Evolutionary conservation across 768 basidiomycete species (phyloP).

Genomic region (Boletus subcaerulescens): DNA sequence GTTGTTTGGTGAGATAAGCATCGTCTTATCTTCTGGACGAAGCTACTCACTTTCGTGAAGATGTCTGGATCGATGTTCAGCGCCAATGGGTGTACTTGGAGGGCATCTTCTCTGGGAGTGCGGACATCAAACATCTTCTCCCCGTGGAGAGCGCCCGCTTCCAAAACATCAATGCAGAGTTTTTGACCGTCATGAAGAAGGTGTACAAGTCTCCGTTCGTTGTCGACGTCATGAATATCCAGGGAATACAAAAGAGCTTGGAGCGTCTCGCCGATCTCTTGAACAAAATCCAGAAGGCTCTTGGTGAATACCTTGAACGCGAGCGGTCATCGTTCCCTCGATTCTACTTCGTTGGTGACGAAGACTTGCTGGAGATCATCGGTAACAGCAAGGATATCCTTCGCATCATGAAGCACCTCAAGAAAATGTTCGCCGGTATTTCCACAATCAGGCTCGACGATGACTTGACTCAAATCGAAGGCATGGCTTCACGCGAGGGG

Average conservation of each 20-base stretch:
- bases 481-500: slow-evolving; percentile 94
- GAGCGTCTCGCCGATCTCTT: slow-evolving; percentile 95
- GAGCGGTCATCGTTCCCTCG: slow-evolving; percentile 98
- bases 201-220: slow-evolving; percentile 99
- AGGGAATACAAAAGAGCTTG: slow-evolving; percentile 93
- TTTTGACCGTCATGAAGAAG: slow-evolving; percentile 98
- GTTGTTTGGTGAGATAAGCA: slow-evolving; percentile 70
- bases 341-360: slow-evolving; percentile 99
- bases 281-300: slow-evolving; percentile 98
- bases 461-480: slow-evolving; percentile 82
- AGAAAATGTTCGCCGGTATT: slow-evolving; percentile 99
- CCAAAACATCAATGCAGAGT: slow-evolving; percentile 97
- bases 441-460: slow-evolving; percentile 87
- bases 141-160: slow-evolving; percentile 98
- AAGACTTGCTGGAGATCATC: slow-evolving; percentile 97
- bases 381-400: slow-evolving; percentile 99
- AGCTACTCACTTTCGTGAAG: slow-evolving; percentile 37
- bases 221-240: slow-evolving; percentile 94
- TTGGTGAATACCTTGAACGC: slow-evolving; percentile 97
- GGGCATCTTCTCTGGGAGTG: slow-evolving; percentile 99
- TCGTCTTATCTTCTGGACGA: neutral
- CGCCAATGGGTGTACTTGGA: slow-evolving; percentile 99
- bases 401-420: slow-evolving; percentile 98
- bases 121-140: slow-evolving; percentile 98
- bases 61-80: slow-evolving; percentile 99